Evolutionary conservation across 306 rosid species (phyloP), one percentile per base, ranked within the genome.

Genomic region (Crataegus laevigata): DNA sequence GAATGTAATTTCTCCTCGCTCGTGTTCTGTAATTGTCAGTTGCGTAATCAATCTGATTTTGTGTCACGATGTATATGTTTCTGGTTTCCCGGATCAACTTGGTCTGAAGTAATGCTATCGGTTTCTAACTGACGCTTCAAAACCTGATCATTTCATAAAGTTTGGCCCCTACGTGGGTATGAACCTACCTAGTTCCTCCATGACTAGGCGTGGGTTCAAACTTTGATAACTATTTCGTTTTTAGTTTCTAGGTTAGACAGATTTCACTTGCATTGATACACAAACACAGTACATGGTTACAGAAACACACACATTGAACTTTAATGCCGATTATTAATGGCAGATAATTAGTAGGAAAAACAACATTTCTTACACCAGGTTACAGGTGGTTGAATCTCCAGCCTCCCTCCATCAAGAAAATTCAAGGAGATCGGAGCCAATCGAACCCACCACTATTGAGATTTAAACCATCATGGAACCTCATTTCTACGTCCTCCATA

Each of bases 371-470:
- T 61, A 38, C 26, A 45, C 25, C 21, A 70, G 19, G 40, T 4
- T 18, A 26, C 19, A 12, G 13, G 58, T 4, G 14, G 17, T 42
- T 7, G 15, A 52, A 54, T 22, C 11, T 30, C 63, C 12, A 52
- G 8, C 25, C 47, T 70, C 45, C 71, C 52, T 42, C 71, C n/a
- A 38, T 30, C 36, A 17, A 25, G 30, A 7, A 15, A 58, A 38
- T 40, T 72, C 54, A 72, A 7, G 28, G 76, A 59, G 68, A 17
- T 11, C 12, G 75, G 11, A 63, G 65, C 75, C 75, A 71, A 22
- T 54, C 74, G 17, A 51, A 50, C 63, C 45, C 74, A 11, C 45
- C 63, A 70, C 52, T n/a, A 19, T 70, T n/a, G 9, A 52, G 50
- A 57, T 8, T 15, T 13, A 72, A 72, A 36, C 66, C 18, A 57